Evolutionary conservation across 305 asterid species (phyloP).

Genomic region (Coffea humblotiana): DNA sequence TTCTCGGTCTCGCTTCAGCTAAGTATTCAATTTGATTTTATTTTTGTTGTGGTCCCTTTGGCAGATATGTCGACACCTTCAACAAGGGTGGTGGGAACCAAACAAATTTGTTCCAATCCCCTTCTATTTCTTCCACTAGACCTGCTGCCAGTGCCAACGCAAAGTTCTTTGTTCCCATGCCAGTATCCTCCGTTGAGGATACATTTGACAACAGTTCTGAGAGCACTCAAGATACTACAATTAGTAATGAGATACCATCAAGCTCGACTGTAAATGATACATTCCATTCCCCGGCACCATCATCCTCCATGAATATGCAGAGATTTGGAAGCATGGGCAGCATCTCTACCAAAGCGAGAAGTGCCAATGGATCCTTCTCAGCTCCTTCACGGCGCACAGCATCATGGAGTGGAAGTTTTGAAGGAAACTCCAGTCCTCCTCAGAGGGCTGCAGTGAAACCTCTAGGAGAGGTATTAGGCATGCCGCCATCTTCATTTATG

Average conservation of each 20-base stretch:
- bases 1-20: neutral
- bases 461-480: conserved; percentile 56
- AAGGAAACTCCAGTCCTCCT: conserved; percentile 36
- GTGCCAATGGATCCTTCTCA: conserved; percentile 33
- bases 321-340: conserved; percentile 71
- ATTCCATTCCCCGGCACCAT: conserved; percentile 36
- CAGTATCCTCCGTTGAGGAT: conserved; percentile 47
- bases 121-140: conserved; percentile 53
- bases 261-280: conserved; percentile 36
- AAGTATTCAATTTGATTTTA: neutral
- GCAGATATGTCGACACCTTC: conserved; percentile 95
- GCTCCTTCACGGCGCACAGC: conserved; percentile 59
- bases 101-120: conserved; percentile 64
- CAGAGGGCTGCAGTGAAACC: conserved; percentile 40
- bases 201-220: conserved; percentile 31
- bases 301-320: conserved; percentile 51
- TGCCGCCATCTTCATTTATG: conserved; percentile 36
- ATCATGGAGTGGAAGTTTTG: conserved; percentile 79
- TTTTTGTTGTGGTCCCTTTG: conserved; percentile 17
- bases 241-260: conserved; percentile 39
- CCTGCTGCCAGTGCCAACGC: conserved; percentile 52
- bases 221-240: conserved; percentile 31
- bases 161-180: conserved; percentile 75
- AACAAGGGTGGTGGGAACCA: conserved; percentile 78
- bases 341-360: conserved; percentile 41